These are phyloP conservation scores for Rubus idaeus DNA, from an alignment of 306 rosid species.

Conservation along the genomic window DNA sequence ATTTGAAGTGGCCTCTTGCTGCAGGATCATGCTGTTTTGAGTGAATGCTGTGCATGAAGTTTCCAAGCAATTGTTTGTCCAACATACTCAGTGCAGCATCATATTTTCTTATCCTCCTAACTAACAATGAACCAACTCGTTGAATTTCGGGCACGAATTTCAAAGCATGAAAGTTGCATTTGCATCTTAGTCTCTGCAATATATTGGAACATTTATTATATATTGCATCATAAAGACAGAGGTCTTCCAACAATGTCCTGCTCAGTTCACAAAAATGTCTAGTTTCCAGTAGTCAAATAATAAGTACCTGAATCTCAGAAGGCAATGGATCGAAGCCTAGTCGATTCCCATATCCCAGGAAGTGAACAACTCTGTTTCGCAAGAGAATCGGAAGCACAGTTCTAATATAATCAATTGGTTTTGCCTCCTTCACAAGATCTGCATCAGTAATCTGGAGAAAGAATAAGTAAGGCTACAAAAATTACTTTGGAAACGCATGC, in stretches of 20 bases:
- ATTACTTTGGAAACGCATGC: constrained; percentile 13
- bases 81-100: constrained; percentile 48
- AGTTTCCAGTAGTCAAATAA: constrained; percentile 13
- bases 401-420: constrained; percentile 57
- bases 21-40: constrained; percentile 30
- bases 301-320: constrained; percentile 68
- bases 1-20: constrained; percentile 46
- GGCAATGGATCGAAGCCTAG: constrained; percentile 93
- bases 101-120: constrained; percentile 65
- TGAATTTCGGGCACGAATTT: constrained; percentile 77
- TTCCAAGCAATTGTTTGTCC: constrained; percentile 78
- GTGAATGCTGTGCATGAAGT: constrained; percentile 43
- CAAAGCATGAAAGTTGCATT: constrained; percentile 92
- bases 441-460: constrained; percentile 81
- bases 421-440: constrained; percentile 88
- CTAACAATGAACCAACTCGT: constrained; percentile 63
- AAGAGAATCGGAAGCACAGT: constrained; percentile 66
- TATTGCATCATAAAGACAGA: neutral
- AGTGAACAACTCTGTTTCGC: constrained; percentile 70
- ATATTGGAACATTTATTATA: constrained; percentile 1
- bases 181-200: constrained; percentile 87
- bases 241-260: neutral
- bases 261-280: neutral
- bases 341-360: constrained; percentile 90
- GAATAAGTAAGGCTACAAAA: constrained; percentile 7